Conservation (phyloP, 768 basidiomycete species). For the Suillus discolor region DNA sequence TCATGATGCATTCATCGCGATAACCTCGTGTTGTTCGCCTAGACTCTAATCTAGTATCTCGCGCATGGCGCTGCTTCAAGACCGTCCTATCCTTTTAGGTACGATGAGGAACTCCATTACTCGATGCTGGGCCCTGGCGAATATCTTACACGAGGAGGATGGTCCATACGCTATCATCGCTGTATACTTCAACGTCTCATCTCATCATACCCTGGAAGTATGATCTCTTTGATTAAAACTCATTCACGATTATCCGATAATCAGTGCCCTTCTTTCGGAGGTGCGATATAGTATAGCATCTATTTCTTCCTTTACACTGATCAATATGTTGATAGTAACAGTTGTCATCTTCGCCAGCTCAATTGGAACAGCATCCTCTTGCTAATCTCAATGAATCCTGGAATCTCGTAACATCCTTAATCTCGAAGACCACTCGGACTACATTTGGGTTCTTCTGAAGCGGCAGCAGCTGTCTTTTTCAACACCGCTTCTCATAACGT, state of each 20-base stretch:
- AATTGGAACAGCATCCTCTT: neutral
- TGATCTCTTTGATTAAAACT: neutral
- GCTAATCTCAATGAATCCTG: neutral
- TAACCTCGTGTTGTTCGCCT: neutral
- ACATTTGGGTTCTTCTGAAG: neutral
- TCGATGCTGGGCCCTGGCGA: neutral
- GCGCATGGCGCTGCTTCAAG: neutral
- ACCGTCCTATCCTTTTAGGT: neutral
- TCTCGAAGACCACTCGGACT: neutral
- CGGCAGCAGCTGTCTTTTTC: neutral
- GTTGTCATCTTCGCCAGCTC: neutral
- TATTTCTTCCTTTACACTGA: neutral
- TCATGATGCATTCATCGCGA: neutral
- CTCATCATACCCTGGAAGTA: neutral
- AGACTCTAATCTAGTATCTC: neutral
- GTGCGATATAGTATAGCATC: neutral
- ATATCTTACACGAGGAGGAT: neutral
- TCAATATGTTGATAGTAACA: neutral
- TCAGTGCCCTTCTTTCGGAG: neutral
- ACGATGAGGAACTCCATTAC: neutral
- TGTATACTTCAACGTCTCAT: neutral
- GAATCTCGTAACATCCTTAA: neutral
- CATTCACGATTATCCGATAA: neutral
- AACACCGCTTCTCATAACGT: neutral
- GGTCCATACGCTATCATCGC: neutral